phyloP scores from a whole-genome alignment of 176 grass and related monocot genomes.

The Zoysia japonica region DNA sequence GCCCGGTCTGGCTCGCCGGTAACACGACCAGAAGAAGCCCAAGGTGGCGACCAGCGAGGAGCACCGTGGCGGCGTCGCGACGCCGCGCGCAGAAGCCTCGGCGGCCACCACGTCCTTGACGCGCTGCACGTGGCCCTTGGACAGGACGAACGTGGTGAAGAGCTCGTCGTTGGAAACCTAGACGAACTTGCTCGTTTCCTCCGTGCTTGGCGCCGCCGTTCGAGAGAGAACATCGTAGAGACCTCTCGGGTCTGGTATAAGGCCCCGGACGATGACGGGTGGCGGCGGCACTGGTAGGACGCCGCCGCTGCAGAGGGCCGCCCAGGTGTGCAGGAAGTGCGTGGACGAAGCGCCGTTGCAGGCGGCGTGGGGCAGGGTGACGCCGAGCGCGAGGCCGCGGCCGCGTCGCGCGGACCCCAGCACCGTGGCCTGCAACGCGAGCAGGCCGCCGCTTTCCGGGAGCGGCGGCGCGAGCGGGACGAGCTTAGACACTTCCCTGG shows the following conservation, averaged over 20 bases:
- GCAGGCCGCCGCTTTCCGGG: background rate
- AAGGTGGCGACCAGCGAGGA: background rate
- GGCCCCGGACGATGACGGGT: background rate
- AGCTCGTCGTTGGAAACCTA: background rate
- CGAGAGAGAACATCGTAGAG: background rate
- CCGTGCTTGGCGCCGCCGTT: background rate
- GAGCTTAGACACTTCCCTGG: background rate
- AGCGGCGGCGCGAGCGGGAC: background rate
- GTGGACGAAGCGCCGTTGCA: background rate
- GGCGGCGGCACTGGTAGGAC: background rate
- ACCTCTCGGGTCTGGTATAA: background rate
- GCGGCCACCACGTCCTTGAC: background rate
- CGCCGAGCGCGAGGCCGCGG: background rate
- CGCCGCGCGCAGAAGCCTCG: background rate
- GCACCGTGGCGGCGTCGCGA: background rate
- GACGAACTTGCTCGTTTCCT: no score
- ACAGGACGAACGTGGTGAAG: background rate
- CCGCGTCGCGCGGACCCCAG: background rate
- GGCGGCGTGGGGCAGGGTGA: background rate
- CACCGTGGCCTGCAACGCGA: background rate
- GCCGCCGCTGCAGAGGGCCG: background rate
- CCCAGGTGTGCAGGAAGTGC: background rate
- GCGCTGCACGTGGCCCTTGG: background rate
- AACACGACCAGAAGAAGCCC: background rate
- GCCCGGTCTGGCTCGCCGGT: background rate